Conservation (phyloP, 176 grass and related monocot species). For the Hordeum marinum region DNA sequence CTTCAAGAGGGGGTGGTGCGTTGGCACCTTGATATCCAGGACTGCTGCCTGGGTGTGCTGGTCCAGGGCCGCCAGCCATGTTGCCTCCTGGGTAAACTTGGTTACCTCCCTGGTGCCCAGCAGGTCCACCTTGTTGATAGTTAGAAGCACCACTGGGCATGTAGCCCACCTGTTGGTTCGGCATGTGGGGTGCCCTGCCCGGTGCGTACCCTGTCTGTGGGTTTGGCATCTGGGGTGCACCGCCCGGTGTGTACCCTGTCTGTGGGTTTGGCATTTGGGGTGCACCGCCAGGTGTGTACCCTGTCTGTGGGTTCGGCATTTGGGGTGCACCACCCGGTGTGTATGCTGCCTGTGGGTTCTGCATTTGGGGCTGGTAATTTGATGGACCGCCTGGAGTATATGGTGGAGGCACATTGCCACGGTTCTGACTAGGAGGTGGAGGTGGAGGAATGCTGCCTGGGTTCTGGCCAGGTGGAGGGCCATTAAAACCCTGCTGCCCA, state of each 20-base stretch:
- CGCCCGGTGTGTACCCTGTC: constrained; percentile 18
- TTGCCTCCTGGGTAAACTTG: constrained; percentile 32
- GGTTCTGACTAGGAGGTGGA: constrained; percentile 27
- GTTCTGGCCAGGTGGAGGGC: constrained; percentile 30
- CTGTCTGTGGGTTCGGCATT: constrained; percentile 10
- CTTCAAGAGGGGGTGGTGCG: neutral
- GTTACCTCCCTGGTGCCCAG: constrained; percentile 34
- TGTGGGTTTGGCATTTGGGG: constrained; percentile 12
- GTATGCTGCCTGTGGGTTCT: constrained; percentile 29
- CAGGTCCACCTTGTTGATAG: constrained; percentile 49
- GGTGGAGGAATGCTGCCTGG: constrained; percentile 32
- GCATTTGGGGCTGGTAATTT: neutral
- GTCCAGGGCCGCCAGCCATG: constrained; percentile 19
- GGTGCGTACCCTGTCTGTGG: constrained; percentile 24
- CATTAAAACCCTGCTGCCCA: constrained; percentile 35
- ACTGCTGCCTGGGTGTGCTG: constrained; percentile 38
- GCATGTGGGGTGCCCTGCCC: constrained; percentile 4
- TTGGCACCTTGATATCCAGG: constrained; percentile 51
- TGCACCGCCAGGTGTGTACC: constrained; percentile 28
- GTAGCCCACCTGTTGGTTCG: constrained; percentile 31
- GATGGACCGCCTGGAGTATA: constrained; percentile 21
- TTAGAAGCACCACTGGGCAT: constrained; percentile 7
- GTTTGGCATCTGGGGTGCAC: constrained; percentile 15
- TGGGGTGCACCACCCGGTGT: constrained; percentile 6
- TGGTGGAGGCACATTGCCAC: constrained; percentile 33